Conservation (phyloP, 306 rosid species). For the Prunus mira region DNA sequence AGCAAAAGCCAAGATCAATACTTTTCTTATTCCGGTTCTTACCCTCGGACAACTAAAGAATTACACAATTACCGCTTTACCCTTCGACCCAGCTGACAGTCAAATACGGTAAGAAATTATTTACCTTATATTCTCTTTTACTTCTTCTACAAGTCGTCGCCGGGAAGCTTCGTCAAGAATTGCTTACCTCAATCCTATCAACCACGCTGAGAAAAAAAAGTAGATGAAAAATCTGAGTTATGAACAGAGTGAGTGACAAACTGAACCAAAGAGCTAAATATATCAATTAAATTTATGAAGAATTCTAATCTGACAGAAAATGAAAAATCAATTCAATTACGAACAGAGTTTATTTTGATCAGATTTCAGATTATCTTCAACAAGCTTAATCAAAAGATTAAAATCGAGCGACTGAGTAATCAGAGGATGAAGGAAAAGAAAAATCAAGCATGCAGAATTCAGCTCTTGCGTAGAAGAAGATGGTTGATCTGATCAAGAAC, state of each 20-base stretch:
- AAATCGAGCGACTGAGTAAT: background rate
- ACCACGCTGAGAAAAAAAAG: slow-evolving; percentile 7
- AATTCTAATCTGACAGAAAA: background rate
- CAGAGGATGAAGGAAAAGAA: background rate
- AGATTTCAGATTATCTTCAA: background rate
- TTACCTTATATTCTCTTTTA: slow-evolving; percentile 27
- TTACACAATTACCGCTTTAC: background rate
- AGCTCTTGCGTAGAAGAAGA: background rate
- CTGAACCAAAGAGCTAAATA: background rate
- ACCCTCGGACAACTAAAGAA: background rate
- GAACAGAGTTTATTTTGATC: background rate
- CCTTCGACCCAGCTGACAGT: slow-evolving; percentile 13
- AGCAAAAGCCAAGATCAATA: background rate
- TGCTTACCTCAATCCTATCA: slow-evolving; percentile 12
- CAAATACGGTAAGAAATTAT: slow-evolving; percentile 18
- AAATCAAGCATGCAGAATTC: background rate
- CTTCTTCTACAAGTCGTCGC: slow-evolving; percentile 33
- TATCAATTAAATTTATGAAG: background rate
- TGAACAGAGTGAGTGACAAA: background rate
- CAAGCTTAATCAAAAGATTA: background rate
- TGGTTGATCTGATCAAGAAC: slow-evolving; percentile 10
- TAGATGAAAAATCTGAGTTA: background rate
- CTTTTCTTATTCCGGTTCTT: background rate
- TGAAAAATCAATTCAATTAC: background rate
- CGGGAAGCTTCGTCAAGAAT: slow-evolving; percentile 22